Base-by-base conservation (phyloP, 78 protist species). In the Dictyostelium capitatum region DNA sequence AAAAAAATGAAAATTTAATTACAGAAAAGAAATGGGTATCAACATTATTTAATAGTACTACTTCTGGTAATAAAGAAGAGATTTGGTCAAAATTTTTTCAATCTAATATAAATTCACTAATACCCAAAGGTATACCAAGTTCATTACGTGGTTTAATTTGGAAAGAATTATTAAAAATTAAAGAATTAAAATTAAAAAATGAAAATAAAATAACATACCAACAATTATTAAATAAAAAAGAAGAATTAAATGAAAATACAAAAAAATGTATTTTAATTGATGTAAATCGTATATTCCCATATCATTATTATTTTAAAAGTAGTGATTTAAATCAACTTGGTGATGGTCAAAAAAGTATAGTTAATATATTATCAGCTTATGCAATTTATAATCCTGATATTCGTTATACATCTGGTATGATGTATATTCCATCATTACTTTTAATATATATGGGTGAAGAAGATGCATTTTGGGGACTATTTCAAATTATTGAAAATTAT, bases 401-500 rank as follows among this genome's bases (percentile, higher is more conserved):
- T 8, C 97, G 98, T 1, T 97, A 95, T 69, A 89, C 96, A 65
- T 97, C 95, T 50, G 98, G 97, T 30, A 97, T 97, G 98, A 95
- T 91, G 28, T 94, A 87, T 82, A 69, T 97, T 28, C 69, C 95
- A 1, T 96, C 92, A 28, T 54, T 95, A 46, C 74, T 92, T 37
- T 84, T 97, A 14, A 95, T 95, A 30, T 97, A 97, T 77, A 91
- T 95, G 95, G 77, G 82, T 1, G 97, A 94, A 41, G 98, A 96
- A 54, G 92, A 84, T 30, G 90, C 95, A 20, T 91, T 91, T 57
- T 91, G 95, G 95, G 74, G 65, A 15, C 57, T 91, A 5, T 75
- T 83, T 10, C 95, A 91, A 57, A 41, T 91, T 9, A 25, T 83
- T 3, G 90, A 78, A 51, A 51, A 65, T 20, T 91, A 91, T 79